phyloP scores from a whole-genome alignment of 768 basidiomycete species.

The Daedaleopsis sinensis region DNA sequence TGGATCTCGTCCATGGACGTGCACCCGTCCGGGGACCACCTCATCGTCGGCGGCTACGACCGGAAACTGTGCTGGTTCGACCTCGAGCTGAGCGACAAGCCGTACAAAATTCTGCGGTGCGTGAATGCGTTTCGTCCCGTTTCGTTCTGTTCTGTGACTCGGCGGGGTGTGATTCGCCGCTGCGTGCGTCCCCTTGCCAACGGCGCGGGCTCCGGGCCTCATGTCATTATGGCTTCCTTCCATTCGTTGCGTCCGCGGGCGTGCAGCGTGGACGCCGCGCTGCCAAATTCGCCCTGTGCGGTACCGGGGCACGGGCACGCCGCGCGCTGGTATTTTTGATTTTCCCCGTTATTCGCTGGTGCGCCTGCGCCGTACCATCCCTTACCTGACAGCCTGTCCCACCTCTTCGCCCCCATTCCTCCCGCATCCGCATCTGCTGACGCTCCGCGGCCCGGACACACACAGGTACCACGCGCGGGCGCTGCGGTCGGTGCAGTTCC shows the following conservation, averaged over 20 bases:
- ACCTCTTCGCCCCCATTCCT: no score
- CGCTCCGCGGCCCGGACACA: slow-evolving; percentile 4
- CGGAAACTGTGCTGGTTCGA: slow-evolving; percentile 99
- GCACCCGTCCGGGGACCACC: slow-evolving; percentile 93
- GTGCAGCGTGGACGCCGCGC: background rate
- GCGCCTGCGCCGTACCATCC: background rate
- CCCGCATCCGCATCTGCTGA: background rate
- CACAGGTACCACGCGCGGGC: slow-evolving; percentile 91
- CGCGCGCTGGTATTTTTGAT: background rate
- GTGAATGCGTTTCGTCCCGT: slow-evolving; percentile 25
- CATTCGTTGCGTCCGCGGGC: background rate
- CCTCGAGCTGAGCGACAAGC: slow-evolving; percentile 93
- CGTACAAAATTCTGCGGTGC: slow-evolving; percentile 94
- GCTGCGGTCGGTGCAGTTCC: slow-evolving; percentile 91
- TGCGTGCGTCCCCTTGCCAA: slow-evolving; percentile 1
- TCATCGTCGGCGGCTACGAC: slow-evolving; percentile 98
- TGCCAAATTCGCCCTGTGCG: no score
- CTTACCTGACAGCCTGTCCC: background rate
- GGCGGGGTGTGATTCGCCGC: no score
- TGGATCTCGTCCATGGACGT: slow-evolving; percentile 99
- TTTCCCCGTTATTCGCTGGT: background rate
- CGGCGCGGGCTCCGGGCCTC: background rate
- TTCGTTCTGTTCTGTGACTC: no score
- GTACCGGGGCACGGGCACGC: no score
- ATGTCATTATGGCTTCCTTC: background rate